Conservation (phyloP, 1,139 yeast genomes). For the Candida buenavistaensis region DNA sequence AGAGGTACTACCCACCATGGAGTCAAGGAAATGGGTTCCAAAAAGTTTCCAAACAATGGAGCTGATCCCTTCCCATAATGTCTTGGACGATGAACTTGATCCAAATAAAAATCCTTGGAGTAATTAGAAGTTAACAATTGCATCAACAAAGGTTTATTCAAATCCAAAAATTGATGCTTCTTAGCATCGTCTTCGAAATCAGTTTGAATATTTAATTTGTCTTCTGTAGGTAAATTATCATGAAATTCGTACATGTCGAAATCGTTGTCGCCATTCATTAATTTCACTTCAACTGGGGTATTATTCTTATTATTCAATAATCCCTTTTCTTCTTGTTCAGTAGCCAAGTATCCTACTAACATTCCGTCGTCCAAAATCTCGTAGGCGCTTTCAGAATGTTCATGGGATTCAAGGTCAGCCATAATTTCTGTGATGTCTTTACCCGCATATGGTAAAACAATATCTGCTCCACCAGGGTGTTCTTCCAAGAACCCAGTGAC, state of each 20-base stretch:
- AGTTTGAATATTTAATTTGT: slow-evolving; percentile 72
- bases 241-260: slow-evolving; percentile 44
- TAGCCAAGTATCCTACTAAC: slow-evolving; percentile 50
- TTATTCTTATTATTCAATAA: slow-evolving; percentile 41
- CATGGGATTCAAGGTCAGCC: slow-evolving; percentile 68
- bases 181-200: slow-evolving; percentile 70
- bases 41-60: slow-evolving; percentile 56
- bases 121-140: slow-evolving; percentile 78
- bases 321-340: slow-evolving; percentile 44
- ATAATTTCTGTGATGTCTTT: slow-evolving; percentile 77
- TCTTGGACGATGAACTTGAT: slow-evolving; percentile 96
- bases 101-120: slow-evolving; percentile 85
- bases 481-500: slow-evolving; percentile 76
- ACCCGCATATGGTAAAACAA: slow-evolving; percentile 77
- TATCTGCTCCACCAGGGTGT: slow-evolving; percentile 86
- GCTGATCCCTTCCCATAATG: slow-evolving; percentile 86
- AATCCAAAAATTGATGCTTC: slow-evolving; percentile 83
- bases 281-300: slow-evolving; percentile 45
- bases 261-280: slow-evolving; percentile 18
- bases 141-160: slow-evolving; percentile 73
- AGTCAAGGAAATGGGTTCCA: slow-evolving; percentile 49
- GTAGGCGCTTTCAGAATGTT: slow-evolving; percentile 83
- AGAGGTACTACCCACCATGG: slow-evolving; percentile 76
- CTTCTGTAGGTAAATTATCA: slow-evolving; percentile 69
- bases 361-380: slow-evolving; percentile 81